phyloP scores from a whole-genome alignment of 2,329 filamentous ascomycete genomes.

The Colletotrichum somersetense region DNA sequence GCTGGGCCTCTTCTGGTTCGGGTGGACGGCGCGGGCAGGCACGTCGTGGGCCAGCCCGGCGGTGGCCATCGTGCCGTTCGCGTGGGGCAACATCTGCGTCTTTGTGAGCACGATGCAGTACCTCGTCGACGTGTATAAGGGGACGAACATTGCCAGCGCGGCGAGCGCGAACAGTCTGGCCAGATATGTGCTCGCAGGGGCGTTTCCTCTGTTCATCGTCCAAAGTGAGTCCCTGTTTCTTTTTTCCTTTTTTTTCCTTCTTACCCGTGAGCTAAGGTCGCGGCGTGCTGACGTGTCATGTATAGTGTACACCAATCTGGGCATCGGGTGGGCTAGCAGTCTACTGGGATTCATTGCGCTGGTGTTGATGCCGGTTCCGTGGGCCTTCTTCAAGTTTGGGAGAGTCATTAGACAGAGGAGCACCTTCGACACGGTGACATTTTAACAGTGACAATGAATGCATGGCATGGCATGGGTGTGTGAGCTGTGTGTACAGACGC shows the following conservation, averaged over 20 bases:
- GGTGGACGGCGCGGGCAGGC: slow-evolving; percentile 63
- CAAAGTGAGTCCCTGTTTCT: slow-evolving; percentile 58
- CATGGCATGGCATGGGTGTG: slow-evolving; percentile 36
- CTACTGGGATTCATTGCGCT: slow-evolving; percentile 62
- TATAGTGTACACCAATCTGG: slow-evolving; percentile 59
- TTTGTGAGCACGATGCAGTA: slow-evolving; percentile 68
- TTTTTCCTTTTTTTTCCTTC: too few species aligned
- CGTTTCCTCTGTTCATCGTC: slow-evolving; percentile 72
- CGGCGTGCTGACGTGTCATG: neutral
- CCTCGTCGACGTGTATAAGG: slow-evolving; percentile 67
- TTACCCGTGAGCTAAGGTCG: neutral
- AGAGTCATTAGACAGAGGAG: slow-evolving; percentile 55
- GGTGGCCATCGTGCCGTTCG: slow-evolving; percentile 67
- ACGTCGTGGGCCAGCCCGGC: slow-evolving; percentile 65
- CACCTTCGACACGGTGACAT: slow-evolving; percentile 53
- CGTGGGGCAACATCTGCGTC: slow-evolving; percentile 70
- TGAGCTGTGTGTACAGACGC: slow-evolving; percentile 23
- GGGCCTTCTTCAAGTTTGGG: slow-evolving; percentile 65
- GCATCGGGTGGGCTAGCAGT: slow-evolving; percentile 61
- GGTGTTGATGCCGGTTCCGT: slow-evolving; percentile 63
- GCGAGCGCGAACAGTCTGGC: slow-evolving; percentile 70
- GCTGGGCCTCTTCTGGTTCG: slow-evolving; percentile 72
- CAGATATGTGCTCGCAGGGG: slow-evolving; percentile 66
- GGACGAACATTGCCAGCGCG: slow-evolving; percentile 68
- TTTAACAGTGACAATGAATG: slow-evolving; percentile 30